Evolutionary conservation across 306 rosid species (phyloP).

Genomic region (Senna tora): DNA sequence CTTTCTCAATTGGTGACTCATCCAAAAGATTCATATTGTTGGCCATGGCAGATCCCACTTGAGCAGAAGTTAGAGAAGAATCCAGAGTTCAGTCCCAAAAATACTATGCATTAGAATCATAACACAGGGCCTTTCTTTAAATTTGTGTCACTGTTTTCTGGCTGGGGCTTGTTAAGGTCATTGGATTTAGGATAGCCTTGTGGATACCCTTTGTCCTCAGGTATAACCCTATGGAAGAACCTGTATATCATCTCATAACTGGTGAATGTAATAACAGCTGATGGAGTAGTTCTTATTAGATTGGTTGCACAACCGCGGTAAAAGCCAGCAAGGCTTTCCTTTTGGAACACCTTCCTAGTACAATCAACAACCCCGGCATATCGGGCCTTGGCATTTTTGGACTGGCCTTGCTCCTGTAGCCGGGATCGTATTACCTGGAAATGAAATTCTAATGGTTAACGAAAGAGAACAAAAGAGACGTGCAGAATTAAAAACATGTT

Average conservation of each 20-base stretch:
- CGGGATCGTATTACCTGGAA: conserved; percentile 83
- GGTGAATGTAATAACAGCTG: conserved; percentile 93
- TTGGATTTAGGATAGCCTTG: conserved; percentile 39
- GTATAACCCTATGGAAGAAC: conserved; percentile 55
- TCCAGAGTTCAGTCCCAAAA: background rate
- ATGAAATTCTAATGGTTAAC: conserved; percentile 22
- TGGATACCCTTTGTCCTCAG: conserved; percentile 46
- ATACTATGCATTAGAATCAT: conserved; percentile 3
- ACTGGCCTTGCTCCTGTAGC: conserved; percentile 96
- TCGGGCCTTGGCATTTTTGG: conserved; percentile 45
- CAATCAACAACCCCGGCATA: conserved; percentile 86
- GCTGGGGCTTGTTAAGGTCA: conserved; percentile 37
- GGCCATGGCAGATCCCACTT: background rate
- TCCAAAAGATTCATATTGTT: background rate
- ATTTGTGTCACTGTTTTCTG: conserved; percentile 32
- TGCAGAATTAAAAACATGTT: conserved; percentile 6
- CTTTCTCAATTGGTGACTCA: conserved; percentile 38
- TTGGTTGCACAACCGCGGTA: conserved; percentile 92
- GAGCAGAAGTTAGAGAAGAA: no score
- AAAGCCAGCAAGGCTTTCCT: conserved; percentile 86
- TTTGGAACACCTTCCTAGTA: conserved; percentile 72
- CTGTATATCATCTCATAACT: conserved; percentile 90
- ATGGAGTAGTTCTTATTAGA: conserved; percentile 89
- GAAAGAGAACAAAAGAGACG: no score
- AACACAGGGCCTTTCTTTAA: conserved; percentile 26